These are phyloP conservation scores for Candida sp. DNA, from an alignment of 1,139 yeast species.

Conservation along the genomic window DNA sequence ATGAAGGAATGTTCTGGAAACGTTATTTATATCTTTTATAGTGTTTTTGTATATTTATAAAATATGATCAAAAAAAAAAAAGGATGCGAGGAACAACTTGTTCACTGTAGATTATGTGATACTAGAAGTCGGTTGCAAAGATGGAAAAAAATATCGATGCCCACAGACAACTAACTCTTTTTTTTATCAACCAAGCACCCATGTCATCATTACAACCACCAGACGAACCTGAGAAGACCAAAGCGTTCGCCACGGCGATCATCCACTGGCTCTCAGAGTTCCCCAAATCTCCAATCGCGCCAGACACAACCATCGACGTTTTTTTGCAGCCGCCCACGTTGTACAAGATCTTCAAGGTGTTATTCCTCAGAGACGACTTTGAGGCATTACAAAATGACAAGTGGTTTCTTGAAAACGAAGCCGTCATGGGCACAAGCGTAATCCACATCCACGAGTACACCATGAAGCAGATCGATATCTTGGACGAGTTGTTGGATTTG, in stretches of 20 bases:
- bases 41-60: slow-evolving; percentile 1
- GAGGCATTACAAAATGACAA: slow-evolving; percentile 1
- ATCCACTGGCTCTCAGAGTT: slow-evolving; percentile 31
- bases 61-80: neutral
- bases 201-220: neutral
- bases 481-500: slow-evolving; percentile 15
- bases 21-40: slow-evolving; percentile 4
- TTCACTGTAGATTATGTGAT: neutral
- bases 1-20: slow-evolving; percentile 5
- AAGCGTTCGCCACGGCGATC: slow-evolving; percentile 13
- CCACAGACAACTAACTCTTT: neutral
- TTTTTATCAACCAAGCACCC: neutral
- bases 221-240: neutral
- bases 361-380: slow-evolving; percentile 21
- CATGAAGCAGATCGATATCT: slow-evolving; percentile 15
- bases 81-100: neutral
- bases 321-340: slow-evolving; percentile 19
- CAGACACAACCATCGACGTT: slow-evolving; percentile 14
- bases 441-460: slow-evolving; percentile 10
- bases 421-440: slow-evolving; percentile 2
- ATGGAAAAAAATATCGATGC: neutral
- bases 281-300: slow-evolving; percentile 21
- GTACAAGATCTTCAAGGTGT: slow-evolving; percentile 15
- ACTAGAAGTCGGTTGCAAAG: neutral
- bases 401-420: slow-evolving; percentile 2